phyloP scores from a whole-genome alignment of 73 alveolate genomes.

The Tetrahymena malaccensis region DNA sequence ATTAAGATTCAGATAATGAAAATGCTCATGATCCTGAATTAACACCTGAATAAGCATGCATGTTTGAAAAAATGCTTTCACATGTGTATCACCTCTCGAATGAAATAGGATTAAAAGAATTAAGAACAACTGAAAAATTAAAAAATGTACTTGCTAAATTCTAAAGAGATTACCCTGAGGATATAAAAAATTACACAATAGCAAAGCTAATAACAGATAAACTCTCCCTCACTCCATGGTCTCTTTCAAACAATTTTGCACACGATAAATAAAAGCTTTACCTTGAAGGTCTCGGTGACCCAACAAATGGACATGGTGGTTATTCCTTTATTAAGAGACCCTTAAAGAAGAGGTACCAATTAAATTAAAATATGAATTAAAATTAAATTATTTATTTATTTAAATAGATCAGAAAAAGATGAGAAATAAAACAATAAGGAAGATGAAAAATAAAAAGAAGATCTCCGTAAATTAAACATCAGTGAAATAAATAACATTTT shows the following conservation, averaged over 20 bases:
- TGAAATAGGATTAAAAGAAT: constrained; percentile 74
- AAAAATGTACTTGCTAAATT: constrained; percentile 86
- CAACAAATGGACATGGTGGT: constrained; percentile 96
- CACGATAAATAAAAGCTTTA: constrained; percentile 81
- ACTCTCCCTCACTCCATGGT: constrained; percentile 95
- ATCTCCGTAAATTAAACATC: neutral
- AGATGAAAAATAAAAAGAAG: neutral
- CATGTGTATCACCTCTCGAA: constrained; percentile 14
- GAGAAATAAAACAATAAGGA: neutral
- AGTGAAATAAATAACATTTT: neutral
- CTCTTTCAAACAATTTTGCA: constrained; percentile 73
- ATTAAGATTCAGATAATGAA: neutral
- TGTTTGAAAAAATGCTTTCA: constrained; percentile 80
- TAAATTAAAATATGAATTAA: neutral
- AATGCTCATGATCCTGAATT: constrained; percentile 39
- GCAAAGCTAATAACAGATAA: constrained; percentile 93
- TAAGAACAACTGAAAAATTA: constrained; percentile 84
- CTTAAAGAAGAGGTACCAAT: constrained; percentile 29
- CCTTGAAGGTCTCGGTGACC: constrained; percentile 96
- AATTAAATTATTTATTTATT: neutral
- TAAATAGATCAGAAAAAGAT: neutral
- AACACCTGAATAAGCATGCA: constrained; percentile 90
- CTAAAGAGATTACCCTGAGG: constrained; percentile 54
- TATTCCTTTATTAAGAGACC: constrained; percentile 92
- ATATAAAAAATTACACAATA: constrained; percentile 14